Base-by-base conservation (phyloP, 768 basidiomycete genomes). In the Tephrocybe sp. region DNA sequence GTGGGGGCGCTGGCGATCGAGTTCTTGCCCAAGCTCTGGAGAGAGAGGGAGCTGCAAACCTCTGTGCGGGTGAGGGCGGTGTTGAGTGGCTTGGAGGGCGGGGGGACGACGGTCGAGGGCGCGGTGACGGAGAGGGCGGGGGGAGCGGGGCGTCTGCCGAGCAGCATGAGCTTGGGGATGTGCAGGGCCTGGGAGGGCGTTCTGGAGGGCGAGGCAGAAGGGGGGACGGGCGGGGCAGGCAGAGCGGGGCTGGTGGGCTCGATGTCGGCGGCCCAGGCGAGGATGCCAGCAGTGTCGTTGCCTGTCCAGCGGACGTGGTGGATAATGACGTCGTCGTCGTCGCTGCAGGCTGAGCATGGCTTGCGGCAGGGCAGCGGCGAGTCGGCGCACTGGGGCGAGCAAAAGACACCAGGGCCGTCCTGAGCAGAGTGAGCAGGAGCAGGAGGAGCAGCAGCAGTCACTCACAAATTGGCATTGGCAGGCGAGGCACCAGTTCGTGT, bases 401-500 rank as follows among this genome's bases (percentile, higher is more conserved):
- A 87, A 67, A 84, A 87, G 3, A 73, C 69, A 6, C 66, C 66
- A 1, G 63, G 53, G 3, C 65, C 63, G 24, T 79, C 61, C 69
- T 69, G 52, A 20, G 54, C 51, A 41, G 48, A 48, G 48, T 48
- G 52, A n/a, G 62, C 55, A 59, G 65, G 63, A 52, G 56, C 30
- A 25, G 36, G 43, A 18, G 38, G 52, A 33, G 40, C 48, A 43
- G 41, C 79, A 81, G 32, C 65, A 12, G 34, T 11, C n/a, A 36
- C 34, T 36, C 34, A 81, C 86, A 56, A 84, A 67, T 58, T 75
- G 78, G 56, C 77, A 74, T 57, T 76, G 74, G 73, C 87, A 90
- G 49, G 74, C 72, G 58, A 88, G 72, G 65, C 87, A 90, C 83
- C 84, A 86, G 72, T 86, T 80, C 57, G 78, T 76, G 68, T 86